Percentiles rank a stretch among this genome's conserved stretches.
phyloP scores from a whole-genome alignment of 305 asterid genomes.

The Solanum chacoense region DNA sequence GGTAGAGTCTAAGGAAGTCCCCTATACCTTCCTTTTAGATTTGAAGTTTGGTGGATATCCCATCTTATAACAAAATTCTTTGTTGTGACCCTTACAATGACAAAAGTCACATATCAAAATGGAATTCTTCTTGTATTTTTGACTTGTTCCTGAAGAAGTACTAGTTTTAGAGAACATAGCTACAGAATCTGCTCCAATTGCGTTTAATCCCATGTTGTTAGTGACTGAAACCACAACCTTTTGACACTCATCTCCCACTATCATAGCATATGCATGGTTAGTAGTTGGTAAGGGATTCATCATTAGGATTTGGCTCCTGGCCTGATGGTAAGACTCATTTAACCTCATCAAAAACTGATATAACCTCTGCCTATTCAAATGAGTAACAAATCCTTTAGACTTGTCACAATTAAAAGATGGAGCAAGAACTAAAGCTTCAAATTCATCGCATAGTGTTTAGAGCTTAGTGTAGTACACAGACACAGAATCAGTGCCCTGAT shows the following conservation, averaged over 20 bases:
- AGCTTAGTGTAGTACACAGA: not conserved
- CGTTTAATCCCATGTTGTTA: not conserved
- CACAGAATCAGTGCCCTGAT: not conserved
- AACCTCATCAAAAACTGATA: not conserved
- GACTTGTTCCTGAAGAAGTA: too few relatives aligned
- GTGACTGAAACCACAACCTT: not conserved
- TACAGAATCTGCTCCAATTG: rapidly evolving
- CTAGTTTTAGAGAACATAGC: not conserved
- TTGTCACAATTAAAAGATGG: not conserved
- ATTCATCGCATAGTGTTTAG: not conserved
- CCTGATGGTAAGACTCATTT: not conserved
- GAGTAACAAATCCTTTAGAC: not conserved
- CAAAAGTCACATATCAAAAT: not conserved
- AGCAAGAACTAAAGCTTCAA: not conserved
- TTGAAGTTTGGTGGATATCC: not conserved
- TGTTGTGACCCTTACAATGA: too few relatives aligned
- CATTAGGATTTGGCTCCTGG: not conserved
- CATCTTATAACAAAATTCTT: not conserved
- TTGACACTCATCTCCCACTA: not conserved
- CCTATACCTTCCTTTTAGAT: not conserved
- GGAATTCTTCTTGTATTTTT: too few relatives aligned
- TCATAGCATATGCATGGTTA: not conserved
- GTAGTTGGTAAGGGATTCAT: not conserved
- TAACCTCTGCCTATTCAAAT: not conserved
- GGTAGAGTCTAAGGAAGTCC: not conserved